These are phyloP conservation scores for Rhizopus delemar DNA, from an alignment of 371 early-diverging fungal genomes.

Conservation along the genomic window DNA sequence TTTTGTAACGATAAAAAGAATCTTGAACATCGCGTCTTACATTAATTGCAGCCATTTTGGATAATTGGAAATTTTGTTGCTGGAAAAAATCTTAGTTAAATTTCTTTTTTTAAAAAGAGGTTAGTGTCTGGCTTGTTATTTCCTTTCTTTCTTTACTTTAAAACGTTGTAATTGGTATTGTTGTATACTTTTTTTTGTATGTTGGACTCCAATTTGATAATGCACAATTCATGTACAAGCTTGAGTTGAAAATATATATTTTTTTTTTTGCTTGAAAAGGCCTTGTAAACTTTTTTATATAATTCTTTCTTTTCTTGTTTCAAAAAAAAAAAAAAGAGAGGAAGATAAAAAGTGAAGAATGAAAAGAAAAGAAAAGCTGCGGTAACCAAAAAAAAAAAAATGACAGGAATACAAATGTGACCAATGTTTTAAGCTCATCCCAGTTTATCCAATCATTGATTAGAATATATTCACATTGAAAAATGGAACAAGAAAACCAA, in stretches of 20 bases:
- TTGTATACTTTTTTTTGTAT: slow-evolving; percentile 50
- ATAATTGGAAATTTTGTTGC: slow-evolving; percentile 14
- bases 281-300: neutral
- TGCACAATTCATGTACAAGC: slow-evolving; percentile 54
- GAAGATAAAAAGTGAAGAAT: neutral
- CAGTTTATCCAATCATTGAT: no score
- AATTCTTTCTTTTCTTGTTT: slow-evolving; percentile 7
- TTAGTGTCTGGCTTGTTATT: no score
- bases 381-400: no score
- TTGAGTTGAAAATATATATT: slow-evolving; percentile 1
- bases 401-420: no score
- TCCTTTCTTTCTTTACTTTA: slow-evolving; percentile 37
- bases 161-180: slow-evolving; percentile 41
- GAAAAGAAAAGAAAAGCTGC: no score
- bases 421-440: no score
- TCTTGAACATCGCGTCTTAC: slow-evolving; percentile 88
- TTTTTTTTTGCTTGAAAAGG: slow-evolving; percentile 12
- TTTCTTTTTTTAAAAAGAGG: no score
- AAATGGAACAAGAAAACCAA: no score
- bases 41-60: slow-evolving; percentile 80
- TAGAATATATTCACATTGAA: no score
- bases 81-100: no score
- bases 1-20: slow-evolving; percentile 99
- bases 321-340: slow-evolving; percentile 14
- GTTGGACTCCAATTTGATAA: slow-evolving; percentile 46